phyloP scores from a whole-genome alignment of 371 early-diverging fungal genomes.

The Apophysomyces elegans region DNA sequence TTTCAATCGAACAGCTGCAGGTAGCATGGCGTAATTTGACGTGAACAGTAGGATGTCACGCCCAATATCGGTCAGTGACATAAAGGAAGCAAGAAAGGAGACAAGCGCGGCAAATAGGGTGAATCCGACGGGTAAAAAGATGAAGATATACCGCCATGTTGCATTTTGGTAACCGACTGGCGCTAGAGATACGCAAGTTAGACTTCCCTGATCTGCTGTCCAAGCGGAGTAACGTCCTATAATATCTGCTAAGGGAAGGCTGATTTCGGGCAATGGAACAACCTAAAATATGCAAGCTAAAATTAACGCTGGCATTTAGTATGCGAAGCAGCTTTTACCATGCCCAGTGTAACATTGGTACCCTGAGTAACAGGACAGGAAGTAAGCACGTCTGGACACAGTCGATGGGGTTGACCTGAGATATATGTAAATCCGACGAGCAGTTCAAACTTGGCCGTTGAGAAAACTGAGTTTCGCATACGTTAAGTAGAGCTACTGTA shows the following conservation, averaged over 20 bases:
- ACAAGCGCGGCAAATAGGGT: slow-evolving; percentile 43
- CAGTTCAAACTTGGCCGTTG: neutral
- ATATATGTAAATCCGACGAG: neutral
- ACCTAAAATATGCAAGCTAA: slow-evolving; percentile 15
- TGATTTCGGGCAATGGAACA: slow-evolving; percentile 19
- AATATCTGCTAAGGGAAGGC: slow-evolving; percentile 44
- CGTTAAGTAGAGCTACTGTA: neutral
- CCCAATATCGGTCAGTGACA: slow-evolving; percentile 39
- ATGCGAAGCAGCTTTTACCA: slow-evolving; percentile 19
- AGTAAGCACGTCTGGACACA: slow-evolving; percentile 21
- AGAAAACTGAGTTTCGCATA: neutral
- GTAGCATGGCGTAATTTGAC: slow-evolving; percentile 56
- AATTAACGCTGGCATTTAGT: neutral
- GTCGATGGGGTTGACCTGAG: slow-evolving; percentile 2
- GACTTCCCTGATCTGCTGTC: slow-evolving; percentile 31
- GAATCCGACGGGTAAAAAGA: slow-evolving; percentile 50
- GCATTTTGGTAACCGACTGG: slow-evolving; percentile 56
- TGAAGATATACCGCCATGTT: slow-evolving; percentile 41
- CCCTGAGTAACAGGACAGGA: slow-evolving; percentile 22
- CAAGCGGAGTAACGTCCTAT: slow-evolving; percentile 37
- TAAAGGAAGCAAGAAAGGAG: slow-evolving; percentile 44
- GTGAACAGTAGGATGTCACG: slow-evolving; percentile 51
- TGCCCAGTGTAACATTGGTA: slow-evolving; percentile 16
- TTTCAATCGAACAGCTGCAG: slow-evolving; percentile 54
- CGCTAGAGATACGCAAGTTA: slow-evolving; percentile 47